Evolutionary conservation across 2,329 filamentous ascomycete species (phyloP).

Genomic region (Cytospora paraplurivora): DNA sequence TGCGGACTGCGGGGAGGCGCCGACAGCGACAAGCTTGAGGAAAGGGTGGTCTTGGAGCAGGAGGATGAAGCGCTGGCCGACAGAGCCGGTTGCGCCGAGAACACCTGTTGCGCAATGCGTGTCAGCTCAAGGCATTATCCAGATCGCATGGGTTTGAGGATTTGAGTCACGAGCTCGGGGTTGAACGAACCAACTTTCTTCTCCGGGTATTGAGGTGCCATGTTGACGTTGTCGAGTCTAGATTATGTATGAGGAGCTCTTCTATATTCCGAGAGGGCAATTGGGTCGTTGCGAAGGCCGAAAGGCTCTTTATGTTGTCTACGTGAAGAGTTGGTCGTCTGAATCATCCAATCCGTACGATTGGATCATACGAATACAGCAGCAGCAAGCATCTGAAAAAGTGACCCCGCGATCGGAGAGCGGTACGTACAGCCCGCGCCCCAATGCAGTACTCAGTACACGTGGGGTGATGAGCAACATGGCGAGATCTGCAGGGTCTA

Average conservation of each 20-base stretch:
- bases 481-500: neutral
- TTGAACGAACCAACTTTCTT: conserved; percentile 60
- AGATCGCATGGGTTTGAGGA: neutral
- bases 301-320: neutral
- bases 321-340: neutral
- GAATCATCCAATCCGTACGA: neutral
- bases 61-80: conserved; percentile 93
- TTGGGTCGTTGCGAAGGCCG: neutral
- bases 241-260: neutral
- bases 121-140: conserved; percentile 21
- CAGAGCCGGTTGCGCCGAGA: conserved; percentile 88
- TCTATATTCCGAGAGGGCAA: neutral
- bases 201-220: conserved; percentile 48
- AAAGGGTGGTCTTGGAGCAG: conserved; percentile 85
- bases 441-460: neutral
- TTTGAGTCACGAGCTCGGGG: neutral
- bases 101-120: conserved; percentile 55
- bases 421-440: neutral
- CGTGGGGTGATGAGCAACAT: neutral
- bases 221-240: neutral
- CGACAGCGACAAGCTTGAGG: conserved; percentile 84
- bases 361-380: neutral
- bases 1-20: conserved; percentile 84
- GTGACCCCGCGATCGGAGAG: conserved; percentile 23
- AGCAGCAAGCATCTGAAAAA: conserved; percentile 12